Evolutionary conservation across 306 rosid genomes (phyloP).

Genomic region (Pterocarpus santalinus): DNA sequence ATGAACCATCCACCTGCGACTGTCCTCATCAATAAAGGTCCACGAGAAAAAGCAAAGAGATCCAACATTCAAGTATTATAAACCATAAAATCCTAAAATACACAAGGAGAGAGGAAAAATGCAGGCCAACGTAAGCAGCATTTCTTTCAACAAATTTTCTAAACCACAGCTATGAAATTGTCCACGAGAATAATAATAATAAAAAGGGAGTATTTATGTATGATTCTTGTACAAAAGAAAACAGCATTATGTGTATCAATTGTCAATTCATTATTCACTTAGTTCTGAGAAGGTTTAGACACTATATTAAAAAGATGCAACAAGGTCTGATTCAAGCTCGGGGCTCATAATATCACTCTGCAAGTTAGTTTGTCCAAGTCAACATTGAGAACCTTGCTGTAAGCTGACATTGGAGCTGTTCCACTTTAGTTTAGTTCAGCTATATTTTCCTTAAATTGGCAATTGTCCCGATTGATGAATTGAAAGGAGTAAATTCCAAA

Average conservation of each 20-base stretch:
- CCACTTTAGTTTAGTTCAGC: slow-evolving; percentile 11
- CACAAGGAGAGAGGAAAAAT: slow-evolving; percentile 28
- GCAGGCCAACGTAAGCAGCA: neutral
- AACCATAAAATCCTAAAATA: slow-evolving; percentile 46
- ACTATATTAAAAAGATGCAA: neutral
- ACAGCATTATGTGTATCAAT: neutral
- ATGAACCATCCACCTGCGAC: slow-evolving; percentile 99
- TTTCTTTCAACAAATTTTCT: slow-evolving; percentile 36
- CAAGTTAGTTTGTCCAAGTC: neutral
- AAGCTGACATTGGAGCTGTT: neutral
- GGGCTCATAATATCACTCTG: neutral
- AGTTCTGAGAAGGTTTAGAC: slow-evolving; percentile 6
- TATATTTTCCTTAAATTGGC: neutral
- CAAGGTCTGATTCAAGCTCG: slow-evolving; percentile 22
- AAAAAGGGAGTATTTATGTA: neutral
- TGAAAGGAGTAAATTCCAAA: neutral
- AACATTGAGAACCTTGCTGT: slow-evolving; percentile 4
- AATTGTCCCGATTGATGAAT: neutral
- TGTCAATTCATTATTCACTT: slow-evolving; percentile 9
- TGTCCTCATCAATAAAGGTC: slow-evolving; percentile 88
- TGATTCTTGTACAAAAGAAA: slow-evolving; percentile 1
- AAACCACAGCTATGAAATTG: neutral
- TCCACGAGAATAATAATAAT: slow-evolving; percentile 16
- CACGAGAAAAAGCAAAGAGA: slow-evolving; percentile 49
- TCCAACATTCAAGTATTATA: slow-evolving; percentile 44